Conservation (phyloP, 2,329 filamentous ascomycete species). For the Neurospora sp. region DNA sequence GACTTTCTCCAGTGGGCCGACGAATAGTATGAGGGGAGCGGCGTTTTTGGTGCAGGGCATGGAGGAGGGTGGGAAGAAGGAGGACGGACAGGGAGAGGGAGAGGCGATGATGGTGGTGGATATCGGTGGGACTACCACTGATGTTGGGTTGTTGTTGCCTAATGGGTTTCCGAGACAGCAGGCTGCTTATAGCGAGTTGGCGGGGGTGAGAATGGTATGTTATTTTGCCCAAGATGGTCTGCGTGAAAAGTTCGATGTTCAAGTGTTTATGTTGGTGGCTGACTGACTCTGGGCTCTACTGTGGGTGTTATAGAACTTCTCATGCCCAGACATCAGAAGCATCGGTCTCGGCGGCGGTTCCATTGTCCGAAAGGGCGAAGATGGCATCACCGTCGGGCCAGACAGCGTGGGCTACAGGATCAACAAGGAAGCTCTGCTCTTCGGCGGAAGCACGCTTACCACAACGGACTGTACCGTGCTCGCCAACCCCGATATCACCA, state of each 20-base stretch:
- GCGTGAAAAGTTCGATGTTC: neutral
- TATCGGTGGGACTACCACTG: slow-evolving; percentile 56
- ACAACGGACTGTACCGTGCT: slow-evolving; percentile 45
- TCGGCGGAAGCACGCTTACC: slow-evolving; percentile 46
- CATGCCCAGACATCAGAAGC: slow-evolving; percentile 46
- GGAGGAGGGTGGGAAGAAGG: slow-evolving; percentile 14
- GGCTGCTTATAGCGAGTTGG: slow-evolving; percentile 51
- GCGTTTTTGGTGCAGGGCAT: slow-evolving; percentile 41
- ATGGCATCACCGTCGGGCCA: slow-evolving; percentile 41
- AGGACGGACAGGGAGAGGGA: slow-evolving; percentile 6
- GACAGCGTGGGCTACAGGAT: slow-evolving; percentile 53
- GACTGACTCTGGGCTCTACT: neutral
- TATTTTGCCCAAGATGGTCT: neutral
- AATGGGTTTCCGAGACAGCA: slow-evolving; percentile 55
- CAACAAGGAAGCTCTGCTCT: slow-evolving; percentile 41
- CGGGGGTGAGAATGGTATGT: slow-evolving; percentile 44
- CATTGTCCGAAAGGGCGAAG: slow-evolving; percentile 31
- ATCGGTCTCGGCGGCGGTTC: slow-evolving; percentile 52
- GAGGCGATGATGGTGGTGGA: slow-evolving; percentile 50
- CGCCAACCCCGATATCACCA: slow-evolving; percentile 19
- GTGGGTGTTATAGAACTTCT: slow-evolving; percentile 32
- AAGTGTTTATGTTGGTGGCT: neutral
- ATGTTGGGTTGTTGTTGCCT: slow-evolving; percentile 49
- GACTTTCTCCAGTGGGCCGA: slow-evolving; percentile 53
- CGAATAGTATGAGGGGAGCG: slow-evolving; percentile 53